A percentile compares a stretch with the other conserved stretches of the same genome.
Conservation (phyloP, 2,329 filamentous ascomycete species). For the Diaporthe sp. region DNA sequence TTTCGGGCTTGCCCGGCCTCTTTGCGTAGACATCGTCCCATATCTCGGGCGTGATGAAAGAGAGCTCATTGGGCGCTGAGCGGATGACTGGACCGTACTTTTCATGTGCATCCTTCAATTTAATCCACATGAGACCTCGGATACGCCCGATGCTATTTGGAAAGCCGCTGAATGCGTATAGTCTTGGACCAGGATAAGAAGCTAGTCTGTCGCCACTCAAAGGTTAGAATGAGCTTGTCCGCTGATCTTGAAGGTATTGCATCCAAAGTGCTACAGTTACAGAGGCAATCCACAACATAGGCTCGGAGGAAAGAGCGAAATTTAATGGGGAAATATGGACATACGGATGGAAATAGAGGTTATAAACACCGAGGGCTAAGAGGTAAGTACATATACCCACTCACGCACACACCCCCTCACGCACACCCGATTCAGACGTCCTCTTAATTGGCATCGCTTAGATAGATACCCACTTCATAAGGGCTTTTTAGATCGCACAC, state of each 20-base stretch:
- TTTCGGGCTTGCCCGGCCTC: not conserved
- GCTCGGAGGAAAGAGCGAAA: not conserved
- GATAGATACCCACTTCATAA: no score
- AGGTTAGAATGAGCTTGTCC: not conserved
- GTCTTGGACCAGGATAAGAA: not conserved
- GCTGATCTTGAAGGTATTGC: no score
- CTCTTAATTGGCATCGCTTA: no score
- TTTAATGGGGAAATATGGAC: not conserved
- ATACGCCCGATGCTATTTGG: not conserved
- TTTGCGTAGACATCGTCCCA: not conserved
- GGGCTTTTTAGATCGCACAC: no score
- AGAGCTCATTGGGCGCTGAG: not conserved
- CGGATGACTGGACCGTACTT: not conserved
- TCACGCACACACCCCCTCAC: no score
- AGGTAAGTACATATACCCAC: not conserved
- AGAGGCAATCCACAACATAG: not conserved
- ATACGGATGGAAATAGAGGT: not conserved
- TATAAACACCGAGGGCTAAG: not conserved
- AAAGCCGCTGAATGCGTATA: not conserved
- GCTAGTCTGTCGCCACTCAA: not conserved
- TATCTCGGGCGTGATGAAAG: not conserved
- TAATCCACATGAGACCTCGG: not conserved
- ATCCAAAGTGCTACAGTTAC: not conserved
- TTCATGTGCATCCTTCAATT: not conserved
- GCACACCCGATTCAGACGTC: no score